Evolutionary conservation across 1,139 yeast species (phyloP), one percentile per base, ranked within the genome.

Genomic region (Hansenula sp.): DNA sequence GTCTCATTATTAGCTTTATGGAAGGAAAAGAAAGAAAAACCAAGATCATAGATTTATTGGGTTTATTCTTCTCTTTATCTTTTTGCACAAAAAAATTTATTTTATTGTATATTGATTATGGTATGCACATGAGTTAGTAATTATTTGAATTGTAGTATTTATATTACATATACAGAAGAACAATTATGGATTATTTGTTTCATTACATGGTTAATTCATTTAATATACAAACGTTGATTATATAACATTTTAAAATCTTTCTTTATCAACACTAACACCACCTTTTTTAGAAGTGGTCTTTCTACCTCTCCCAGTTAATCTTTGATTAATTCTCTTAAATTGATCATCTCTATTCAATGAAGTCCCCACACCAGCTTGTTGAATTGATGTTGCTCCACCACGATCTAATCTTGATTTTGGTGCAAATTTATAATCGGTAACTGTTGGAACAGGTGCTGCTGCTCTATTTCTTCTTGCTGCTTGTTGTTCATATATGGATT

Each of bases 11-110:
- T 91, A 74, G 99, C 99, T 72, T 85, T 94, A 77, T 94, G 97
- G 98, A 93, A 91, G 84, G 99, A 94, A 84, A 94, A 94, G 98
- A 93, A 93, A 89, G 99, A 94, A 84, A 94, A 94, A 91, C 99
- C 99, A 82, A 90, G 98, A 84, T 90, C 98, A 72, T 91, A 88
- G 79, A 28, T 36, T 21, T 32, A 16, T 39, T 28, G 32, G 33
- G 39, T 21, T n/a, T 33, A 18, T 24, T 30, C 40, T 41, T 27
- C 19, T 35, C 33, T 32, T 15, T 15, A 15, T 36, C 18, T 25
- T 24, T 30, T 31, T 28, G 33, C 29, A 30, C 37, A 37, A 37
- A 5, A 21, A 21, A 21, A 21, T 21, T 21, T 37, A 37, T 21
- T 28, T 31, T 24, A 33, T 25, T 34, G 37, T 36, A 41, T 41